Base-by-base conservation (phyloP, 306 rosid genomes). In the Senna siamea region DNA sequence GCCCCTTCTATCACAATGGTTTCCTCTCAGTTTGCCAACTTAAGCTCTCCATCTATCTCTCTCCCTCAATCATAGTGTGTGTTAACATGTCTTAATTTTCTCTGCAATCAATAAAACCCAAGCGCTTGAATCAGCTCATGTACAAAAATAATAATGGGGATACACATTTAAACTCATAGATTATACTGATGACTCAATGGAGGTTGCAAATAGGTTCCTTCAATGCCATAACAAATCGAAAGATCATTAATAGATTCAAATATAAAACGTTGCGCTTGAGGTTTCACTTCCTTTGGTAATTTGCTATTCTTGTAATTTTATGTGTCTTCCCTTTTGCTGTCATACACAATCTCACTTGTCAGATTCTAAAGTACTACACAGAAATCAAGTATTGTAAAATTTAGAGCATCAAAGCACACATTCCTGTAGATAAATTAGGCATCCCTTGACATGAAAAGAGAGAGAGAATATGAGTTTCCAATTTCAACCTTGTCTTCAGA, bases 401-500 rank as follows among this genome's bases (percentile, higher is more conserved):
- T 50, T 48, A 41, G 56, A 78, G 50, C 63, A 66, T 41, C 43
- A 23, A 4, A 13, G 50, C 17, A 74, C 59, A 20, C 50, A 23
- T n/a, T n/a, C 52, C 13, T 56, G 48, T 9, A 38, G 18, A 56
- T 18, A 68, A 60, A 63, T 40, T n/a, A 64, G 44, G 72, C 40
- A 65, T 53, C 50, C 48, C 32, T 53, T 51, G 35, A 75, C 60
- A 51, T 17, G 55, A 37, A 30, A 70, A 64, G 34, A 53, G 59
- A 38, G 23, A 26, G 53, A 53, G 34, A 44, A 76, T 19, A 67
- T 40, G 70, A 76, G 19, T 75, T 59, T 43, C 30, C 20, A 41
- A 47, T 65, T 47, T 9, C 46, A 76, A 91, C 97, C 97, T 88
- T 70, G 97, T 91, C 81, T 91, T 94, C 81, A 91, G 66, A 70